These are phyloP conservation scores for Puccinellia tenuiflora DNA, from an alignment of 176 grass and related monocot genomes.

Conservation along the genomic window DNA sequence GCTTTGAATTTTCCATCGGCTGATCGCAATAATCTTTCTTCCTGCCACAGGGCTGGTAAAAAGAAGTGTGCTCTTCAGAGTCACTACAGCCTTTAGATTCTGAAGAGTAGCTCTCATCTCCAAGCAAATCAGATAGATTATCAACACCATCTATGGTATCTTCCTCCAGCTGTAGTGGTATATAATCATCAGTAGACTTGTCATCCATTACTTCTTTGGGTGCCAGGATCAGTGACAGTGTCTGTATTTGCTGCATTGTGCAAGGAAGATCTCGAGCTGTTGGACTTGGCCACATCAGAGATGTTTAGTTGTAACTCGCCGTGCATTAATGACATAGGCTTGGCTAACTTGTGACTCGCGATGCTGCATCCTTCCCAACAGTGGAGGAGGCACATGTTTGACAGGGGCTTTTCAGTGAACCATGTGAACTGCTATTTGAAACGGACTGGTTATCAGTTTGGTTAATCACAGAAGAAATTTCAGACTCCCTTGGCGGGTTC, in stretches of 20 bases:
- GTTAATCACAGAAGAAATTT: conserved; percentile 30
- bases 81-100: conserved; percentile 31
- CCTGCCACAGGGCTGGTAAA: not conserved
- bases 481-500: conserved; percentile 15
- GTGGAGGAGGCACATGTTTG: conserved; percentile 42
- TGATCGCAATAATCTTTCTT: conserved; percentile 27
- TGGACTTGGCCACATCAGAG: conserved; percentile 26
- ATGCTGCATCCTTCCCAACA: conserved; percentile 16
- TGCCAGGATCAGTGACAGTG: not conserved
- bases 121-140: conserved; percentile 29
- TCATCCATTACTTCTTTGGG: conserved; percentile 28
- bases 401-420: conserved; percentile 35
- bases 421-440: conserved; percentile 39
- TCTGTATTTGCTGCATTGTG: conserved; percentile 22
- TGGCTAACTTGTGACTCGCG: not conserved
- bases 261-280: conserved; percentile 12
- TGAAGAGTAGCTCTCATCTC: conserved; percentile 26
- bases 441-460: conserved; percentile 38
- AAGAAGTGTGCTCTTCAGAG: conserved; percentile 28
- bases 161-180: conserved; percentile 32
- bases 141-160: conserved; percentile 29
- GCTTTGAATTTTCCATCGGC: conserved; percentile 26
- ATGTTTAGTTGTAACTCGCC: conserved; percentile 9
- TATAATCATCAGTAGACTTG: conserved; percentile 42
- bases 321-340: not conserved